A percentile compares a stretch with the other conserved stretches of the same genome.
Conservation (phyloP, 1,139 yeast genomes). For the Saccharomyces hybrid region DNA sequence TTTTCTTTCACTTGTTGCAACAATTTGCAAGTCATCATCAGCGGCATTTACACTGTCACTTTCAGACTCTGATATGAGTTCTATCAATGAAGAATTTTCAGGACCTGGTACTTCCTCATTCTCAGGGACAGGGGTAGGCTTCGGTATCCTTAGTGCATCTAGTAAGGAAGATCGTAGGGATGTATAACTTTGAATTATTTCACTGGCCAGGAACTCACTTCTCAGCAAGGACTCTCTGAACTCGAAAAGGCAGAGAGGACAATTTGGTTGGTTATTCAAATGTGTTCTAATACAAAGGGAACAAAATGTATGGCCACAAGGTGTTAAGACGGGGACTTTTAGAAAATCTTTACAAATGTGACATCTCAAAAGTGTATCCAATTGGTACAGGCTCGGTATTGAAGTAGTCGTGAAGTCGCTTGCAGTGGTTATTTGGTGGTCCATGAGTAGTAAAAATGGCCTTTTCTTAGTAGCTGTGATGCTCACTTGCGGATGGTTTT, state of each 20-base stretch:
- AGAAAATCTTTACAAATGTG: slow-evolving; percentile 87
- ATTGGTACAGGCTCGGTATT: slow-evolving; percentile 48
- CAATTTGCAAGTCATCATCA: slow-evolving; percentile 29
- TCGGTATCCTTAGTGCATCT: slow-evolving; percentile 9
- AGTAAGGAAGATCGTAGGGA: slow-evolving; percentile 35
- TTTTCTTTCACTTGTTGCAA: slow-evolving; percentile 16
- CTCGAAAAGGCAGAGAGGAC: slow-evolving; percentile 76
- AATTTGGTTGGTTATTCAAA: slow-evolving; percentile 48
- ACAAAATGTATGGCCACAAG: slow-evolving; percentile 88
- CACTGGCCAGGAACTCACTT: slow-evolving; percentile 67
- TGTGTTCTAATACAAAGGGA: slow-evolving; percentile 79
- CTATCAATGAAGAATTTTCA: slow-evolving; percentile 10
- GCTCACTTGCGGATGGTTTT: neutral
- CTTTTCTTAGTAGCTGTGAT: neutral
- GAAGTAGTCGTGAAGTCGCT: slow-evolving; percentile 55
- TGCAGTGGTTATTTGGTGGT: slow-evolving; percentile 48
- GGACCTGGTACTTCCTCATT: neutral
- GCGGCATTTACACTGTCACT: slow-evolving; percentile 9
- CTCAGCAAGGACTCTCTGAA: slow-evolving; percentile 64
- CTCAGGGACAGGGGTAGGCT: neutral
- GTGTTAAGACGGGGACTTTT: slow-evolving; percentile 74
- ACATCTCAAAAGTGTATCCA: slow-evolving; percentile 73
- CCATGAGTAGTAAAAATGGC: neutral
- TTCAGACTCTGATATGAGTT: slow-evolving; percentile 14
- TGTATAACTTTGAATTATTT: slow-evolving; percentile 52